These are phyloP conservation scores for Aspergillus transmontanensis DNA, from an alignment of 2,329 filamentous ascomycete genomes.

Conservation along the genomic window DNA sequence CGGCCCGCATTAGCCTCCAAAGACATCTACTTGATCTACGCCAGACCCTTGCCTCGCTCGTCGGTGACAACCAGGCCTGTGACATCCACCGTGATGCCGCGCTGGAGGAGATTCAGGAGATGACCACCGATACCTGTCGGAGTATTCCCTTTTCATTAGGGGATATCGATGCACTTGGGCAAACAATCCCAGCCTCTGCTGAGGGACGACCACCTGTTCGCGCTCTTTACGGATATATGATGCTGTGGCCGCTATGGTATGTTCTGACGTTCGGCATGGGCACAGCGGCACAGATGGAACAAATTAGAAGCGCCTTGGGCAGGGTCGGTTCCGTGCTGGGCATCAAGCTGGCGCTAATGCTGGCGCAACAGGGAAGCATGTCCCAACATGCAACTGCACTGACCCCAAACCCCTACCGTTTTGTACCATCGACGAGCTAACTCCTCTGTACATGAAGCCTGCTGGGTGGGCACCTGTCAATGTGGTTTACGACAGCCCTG, in stretches of 20 bases:
- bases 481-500: neutral
- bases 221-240: slow-evolving; percentile 34
- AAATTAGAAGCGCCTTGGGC: slow-evolving; percentile 30
- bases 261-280: slow-evolving; percentile 36
- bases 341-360: slow-evolving; percentile 36
- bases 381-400: neutral
- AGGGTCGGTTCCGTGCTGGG: slow-evolving; percentile 35
- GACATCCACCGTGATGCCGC: slow-evolving; percentile 4
- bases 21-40: slow-evolving; percentile 31
- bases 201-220: slow-evolving; percentile 27
- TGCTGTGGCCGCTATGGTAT: slow-evolving; percentile 44
- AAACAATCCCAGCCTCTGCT: slow-evolving; percentile 19
- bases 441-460: neutral
- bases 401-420: neutral
- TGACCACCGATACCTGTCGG: slow-evolving; percentile 38
- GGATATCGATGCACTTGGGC: slow-evolving; percentile 36
- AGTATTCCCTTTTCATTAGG: slow-evolving; percentile 38
- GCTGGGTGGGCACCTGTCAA: neutral
- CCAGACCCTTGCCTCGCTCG: slow-evolving; percentile 18
- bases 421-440: neutral
- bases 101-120: slow-evolving; percentile 30
- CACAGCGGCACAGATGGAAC: slow-evolving; percentile 30
- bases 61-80: slow-evolving; percentile 10
- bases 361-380: slow-evolving; percentile 21
- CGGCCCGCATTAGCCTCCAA: slow-evolving; percentile 37